Conservation (phyloP, 2,329 filamentous ascomycete species). For the Mollisiaceae sp. region DNA sequence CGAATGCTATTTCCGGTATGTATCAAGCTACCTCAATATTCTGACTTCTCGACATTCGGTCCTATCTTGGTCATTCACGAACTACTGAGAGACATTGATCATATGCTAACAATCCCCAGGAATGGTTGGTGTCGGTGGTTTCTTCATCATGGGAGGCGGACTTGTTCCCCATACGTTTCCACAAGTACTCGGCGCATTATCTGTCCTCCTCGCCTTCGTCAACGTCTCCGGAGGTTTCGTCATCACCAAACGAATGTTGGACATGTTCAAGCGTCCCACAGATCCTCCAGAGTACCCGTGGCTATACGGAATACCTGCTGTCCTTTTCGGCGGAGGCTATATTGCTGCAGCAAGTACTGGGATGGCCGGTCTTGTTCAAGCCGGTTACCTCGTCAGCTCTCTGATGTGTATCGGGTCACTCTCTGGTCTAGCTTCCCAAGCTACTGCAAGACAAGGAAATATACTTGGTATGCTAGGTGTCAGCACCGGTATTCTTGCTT, state of each 20-base stretch:
- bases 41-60: neutral
- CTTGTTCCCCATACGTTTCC: conserved; percentile 79
- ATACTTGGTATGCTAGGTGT: conserved; percentile 87
- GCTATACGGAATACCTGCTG: conserved; percentile 80
- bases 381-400: conserved; percentile 84
- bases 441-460: conserved; percentile 84
- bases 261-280: conserved; percentile 86
- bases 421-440: conserved; percentile 79
- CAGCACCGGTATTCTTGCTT: conserved; percentile 80
- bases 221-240: conserved; percentile 90
- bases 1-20: conserved; percentile 83
- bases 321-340: conserved; percentile 81
- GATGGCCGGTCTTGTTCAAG: conserved; percentile 82
- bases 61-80: conserved; percentile 3
- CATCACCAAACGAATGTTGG: conserved; percentile 91
- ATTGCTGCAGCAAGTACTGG: conserved; percentile 80
- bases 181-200: conserved; percentile 77
- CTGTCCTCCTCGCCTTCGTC: conserved; percentile 84
- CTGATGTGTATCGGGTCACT: conserved; percentile 85
- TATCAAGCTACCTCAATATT: conserved; percentile 7
- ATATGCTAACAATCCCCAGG: conserved; percentile 46
- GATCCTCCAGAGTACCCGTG: conserved; percentile 89
- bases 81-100: neutral
- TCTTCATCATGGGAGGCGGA: conserved; percentile 88
- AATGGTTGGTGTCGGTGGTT: conserved; percentile 86